phyloP scores from a whole-genome alignment of 1,284 basidiomycete genomes.

The Trametes polyzona region DNA sequence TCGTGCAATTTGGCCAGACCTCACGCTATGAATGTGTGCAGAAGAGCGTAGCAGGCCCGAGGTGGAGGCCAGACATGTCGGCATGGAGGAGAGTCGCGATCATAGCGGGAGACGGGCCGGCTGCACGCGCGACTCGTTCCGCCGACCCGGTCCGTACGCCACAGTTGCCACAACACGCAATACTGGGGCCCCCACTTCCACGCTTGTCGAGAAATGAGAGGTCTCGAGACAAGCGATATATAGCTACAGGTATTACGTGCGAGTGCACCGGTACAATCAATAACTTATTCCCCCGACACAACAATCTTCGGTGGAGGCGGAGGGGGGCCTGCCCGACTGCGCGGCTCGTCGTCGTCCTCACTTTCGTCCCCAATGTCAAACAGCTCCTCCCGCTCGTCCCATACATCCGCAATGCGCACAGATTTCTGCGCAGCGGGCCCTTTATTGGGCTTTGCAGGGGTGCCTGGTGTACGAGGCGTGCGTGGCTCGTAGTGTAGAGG shows the following conservation, averaged over 20 bases:
- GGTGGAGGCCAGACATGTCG: conserved; percentile 35
- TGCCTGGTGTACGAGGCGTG: conserved; percentile 9
- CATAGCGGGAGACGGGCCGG: conserved; percentile 23
- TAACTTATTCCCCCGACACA: conserved; percentile 22
- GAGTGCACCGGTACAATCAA: conserved; percentile 9
- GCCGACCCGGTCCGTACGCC: neutral
- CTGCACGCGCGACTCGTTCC: conserved; percentile 5
- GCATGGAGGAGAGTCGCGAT: conserved; percentile 35
- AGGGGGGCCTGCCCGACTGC: conserved; percentile 14
- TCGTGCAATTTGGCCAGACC: neutral
- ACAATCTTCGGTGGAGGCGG: conserved; percentile 32
- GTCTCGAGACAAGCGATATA: neutral
- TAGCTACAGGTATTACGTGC: conserved; percentile 10
- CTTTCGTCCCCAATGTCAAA: conserved; percentile 71
- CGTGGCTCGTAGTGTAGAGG: conserved; percentile 47
- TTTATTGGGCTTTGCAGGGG: conserved; percentile 25
- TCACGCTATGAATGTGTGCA: conserved; percentile 16
- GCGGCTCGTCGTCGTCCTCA: conserved; percentile 46
- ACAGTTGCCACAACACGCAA: neutral
- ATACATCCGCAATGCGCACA: conserved; percentile 61
- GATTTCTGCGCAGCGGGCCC: conserved; percentile 18
- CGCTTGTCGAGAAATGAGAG: neutral
- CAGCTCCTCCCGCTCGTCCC: conserved; percentile 78
- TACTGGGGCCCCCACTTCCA: neutral
- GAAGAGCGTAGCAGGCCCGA: conserved; percentile 27